Conservation (phyloP, 352 stramenopile genomes). For the Phytophthora hybrid region DNA sequence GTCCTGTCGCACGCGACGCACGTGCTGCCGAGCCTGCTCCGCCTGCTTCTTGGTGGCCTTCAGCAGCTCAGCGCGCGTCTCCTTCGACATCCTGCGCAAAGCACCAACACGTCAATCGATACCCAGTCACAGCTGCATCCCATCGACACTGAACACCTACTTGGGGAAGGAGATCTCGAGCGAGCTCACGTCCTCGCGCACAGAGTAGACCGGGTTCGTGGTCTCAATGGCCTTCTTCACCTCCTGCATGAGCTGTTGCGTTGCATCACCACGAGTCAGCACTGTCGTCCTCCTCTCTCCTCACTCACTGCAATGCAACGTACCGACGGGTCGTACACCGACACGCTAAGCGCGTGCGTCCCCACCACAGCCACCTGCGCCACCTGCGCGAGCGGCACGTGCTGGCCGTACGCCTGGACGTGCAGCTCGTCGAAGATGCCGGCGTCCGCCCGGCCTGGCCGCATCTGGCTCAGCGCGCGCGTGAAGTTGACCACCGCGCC, state of each 20-base stretch:
- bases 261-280: constrained; percentile 9
- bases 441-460: no score
- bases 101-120: not conserved
- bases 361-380: constrained; percentile 42
- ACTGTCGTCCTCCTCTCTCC: not conserved
- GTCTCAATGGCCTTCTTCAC: constrained; percentile 79
- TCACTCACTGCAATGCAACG: constrained; percentile 12
- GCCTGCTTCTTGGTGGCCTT: constrained; percentile 88
- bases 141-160: constrained; percentile 35
- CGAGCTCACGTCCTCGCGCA: constrained; percentile 70
- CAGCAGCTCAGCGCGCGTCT: constrained; percentile 80
- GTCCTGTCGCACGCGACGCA: constrained; percentile 87
- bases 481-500: no score
- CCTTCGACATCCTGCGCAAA: constrained; percentile 78
- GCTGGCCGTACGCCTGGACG: no score
- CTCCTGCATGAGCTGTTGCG: constrained; percentile 63
- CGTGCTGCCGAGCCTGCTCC: constrained; percentile 81
- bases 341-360: constrained; percentile 32
- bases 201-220: constrained; percentile 80
- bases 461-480: no score
- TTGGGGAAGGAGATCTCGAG: constrained; percentile 87
- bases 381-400: constrained; percentile 60
- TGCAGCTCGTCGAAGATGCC: no score
- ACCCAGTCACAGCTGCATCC: not conserved
- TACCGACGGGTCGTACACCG: constrained; percentile 87